Percentiles rank a stretch among this genome's conserved stretches.
Conservation (phyloP, 2,329 filamentous ascomycete genomes). For the Zymoseptoria pseudotritici region DNA sequence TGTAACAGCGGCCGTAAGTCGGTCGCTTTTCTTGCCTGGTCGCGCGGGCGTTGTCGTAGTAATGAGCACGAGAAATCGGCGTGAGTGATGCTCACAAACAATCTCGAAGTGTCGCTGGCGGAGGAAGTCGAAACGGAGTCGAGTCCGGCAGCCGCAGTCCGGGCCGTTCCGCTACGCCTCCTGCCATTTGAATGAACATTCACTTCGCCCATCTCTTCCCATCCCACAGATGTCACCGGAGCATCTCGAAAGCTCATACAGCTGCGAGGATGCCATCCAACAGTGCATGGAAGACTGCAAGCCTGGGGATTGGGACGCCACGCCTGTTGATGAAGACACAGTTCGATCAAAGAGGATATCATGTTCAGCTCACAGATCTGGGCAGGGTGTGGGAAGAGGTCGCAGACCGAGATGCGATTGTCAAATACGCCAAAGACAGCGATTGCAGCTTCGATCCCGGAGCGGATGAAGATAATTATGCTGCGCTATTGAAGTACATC, state of each 20-base stretch:
- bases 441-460: conserved; percentile 67
- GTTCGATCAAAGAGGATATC: conserved; percentile 53
- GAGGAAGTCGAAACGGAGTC: background rate
- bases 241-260: background rate
- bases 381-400: conserved; percentile 65
- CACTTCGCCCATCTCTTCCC: background rate
- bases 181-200: background rate
- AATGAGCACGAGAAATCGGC: background rate
- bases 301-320: conserved; percentile 36
- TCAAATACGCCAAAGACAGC: conserved; percentile 53
- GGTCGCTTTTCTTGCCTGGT: background rate
- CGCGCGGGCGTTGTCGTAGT: background rate
- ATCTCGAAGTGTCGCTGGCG: background rate
- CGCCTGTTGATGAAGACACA: conserved; percentile 55
- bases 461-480: conserved; percentile 60
- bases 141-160: background rate
- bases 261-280: conserved; percentile 2
- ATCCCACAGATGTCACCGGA: background rate
- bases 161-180: background rate
- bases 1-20: conserved; percentile 8
- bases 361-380: conserved; percentile 62
- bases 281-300: conserved; percentile 16
- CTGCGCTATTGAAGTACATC: conserved; percentile 59
- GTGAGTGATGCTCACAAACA: conserved; percentile 4
- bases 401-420: conserved; percentile 55